These are phyloP conservation scores for Epithele typhae DNA, from an alignment of 768 basidiomycete species.

Conservation along the genomic window DNA sequence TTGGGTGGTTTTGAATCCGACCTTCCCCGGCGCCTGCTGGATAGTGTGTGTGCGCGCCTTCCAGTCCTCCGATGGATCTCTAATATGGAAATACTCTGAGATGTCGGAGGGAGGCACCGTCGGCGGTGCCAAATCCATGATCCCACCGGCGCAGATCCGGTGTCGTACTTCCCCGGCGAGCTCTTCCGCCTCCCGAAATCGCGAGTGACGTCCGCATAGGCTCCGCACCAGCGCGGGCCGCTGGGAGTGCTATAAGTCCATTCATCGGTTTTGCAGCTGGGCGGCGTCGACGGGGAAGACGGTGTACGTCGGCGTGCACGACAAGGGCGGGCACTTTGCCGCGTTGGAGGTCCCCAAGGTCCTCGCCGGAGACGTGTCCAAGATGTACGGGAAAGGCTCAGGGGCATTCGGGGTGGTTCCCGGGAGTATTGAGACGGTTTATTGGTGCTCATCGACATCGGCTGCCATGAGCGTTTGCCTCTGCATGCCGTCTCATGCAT, in stretches of 20 bases:
- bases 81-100: conserved; percentile 30
- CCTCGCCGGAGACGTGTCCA: conserved; percentile 20
- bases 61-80: conserved; percentile 34
- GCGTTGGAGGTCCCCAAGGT: conserved; percentile 23
- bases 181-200: conserved; percentile 12
- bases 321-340: conserved; percentile 25
- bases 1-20: too few species aligned
- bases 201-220: too few species aligned
- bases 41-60: too few species aligned
- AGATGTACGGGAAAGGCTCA: conserved; percentile 26
- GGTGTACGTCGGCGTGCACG: conserved; percentile 23
- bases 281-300: conserved; percentile 18
- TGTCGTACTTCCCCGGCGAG: conserved; percentile 30
- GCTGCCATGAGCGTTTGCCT: too few species aligned
- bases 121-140: not conserved
- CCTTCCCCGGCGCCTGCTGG: too few species aligned
- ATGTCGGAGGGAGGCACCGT: conserved; percentile 1
- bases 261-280: conserved; percentile 16
- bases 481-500: too few species aligned
- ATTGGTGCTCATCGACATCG: too few species aligned
- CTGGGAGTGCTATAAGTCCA: not conserved
- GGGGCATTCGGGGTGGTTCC: conserved; percentile 18
- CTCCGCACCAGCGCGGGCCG: not conserved
- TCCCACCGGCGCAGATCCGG: conserved; percentile 13
- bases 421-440: conserved; percentile 2